These are phyloP conservation scores for Inonotus obliquus DNA, from an alignment of 1,284 basidiomycete genomes.

Conservation along the genomic window DNA sequence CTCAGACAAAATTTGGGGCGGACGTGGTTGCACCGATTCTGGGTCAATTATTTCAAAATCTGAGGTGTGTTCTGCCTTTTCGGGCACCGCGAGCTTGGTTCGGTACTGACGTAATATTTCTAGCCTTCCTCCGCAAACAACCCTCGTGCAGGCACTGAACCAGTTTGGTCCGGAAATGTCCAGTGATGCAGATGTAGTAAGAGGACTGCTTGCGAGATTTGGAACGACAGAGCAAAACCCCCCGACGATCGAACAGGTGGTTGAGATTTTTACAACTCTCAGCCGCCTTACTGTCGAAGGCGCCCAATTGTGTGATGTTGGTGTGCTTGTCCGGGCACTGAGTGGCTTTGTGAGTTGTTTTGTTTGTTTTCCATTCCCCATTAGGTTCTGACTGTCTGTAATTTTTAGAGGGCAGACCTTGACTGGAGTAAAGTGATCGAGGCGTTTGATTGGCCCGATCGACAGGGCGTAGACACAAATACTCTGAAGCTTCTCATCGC, in stretches of 20 bases:
- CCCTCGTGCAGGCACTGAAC: constrained; percentile 66
- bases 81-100: constrained; percentile 4
- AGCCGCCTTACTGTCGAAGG: constrained; percentile 69
- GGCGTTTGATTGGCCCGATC: constrained; percentile 73
- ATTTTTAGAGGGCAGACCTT: constrained; percentile 54
- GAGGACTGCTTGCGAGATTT: constrained; percentile 65
- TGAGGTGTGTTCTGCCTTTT: constrained; percentile 34
- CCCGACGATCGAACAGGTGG: constrained; percentile 62
- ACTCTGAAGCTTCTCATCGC: constrained; percentile 79
- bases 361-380: neutral
- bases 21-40: constrained; percentile 49
- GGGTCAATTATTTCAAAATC: constrained; percentile 45
- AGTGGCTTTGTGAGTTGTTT: constrained; percentile 53
- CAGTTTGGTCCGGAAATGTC: constrained; percentile 76
- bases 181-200: constrained; percentile 62
- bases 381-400: constrained; percentile 22
- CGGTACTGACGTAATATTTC: constrained; percentile 3
- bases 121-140: constrained; percentile 61
- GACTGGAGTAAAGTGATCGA: constrained; percentile 79
- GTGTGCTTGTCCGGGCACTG: constrained; percentile 67
- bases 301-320: constrained; percentile 66
- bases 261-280: constrained; percentile 64
- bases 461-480: constrained; percentile 76
- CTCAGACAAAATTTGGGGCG: constrained; percentile 69
- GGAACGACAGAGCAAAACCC: constrained; percentile 64